Evolutionary conservation across 73 alveolate species (phyloP), one percentile per base, ranked within the genome.

Genomic region (Paramecium caudatum): DNA sequence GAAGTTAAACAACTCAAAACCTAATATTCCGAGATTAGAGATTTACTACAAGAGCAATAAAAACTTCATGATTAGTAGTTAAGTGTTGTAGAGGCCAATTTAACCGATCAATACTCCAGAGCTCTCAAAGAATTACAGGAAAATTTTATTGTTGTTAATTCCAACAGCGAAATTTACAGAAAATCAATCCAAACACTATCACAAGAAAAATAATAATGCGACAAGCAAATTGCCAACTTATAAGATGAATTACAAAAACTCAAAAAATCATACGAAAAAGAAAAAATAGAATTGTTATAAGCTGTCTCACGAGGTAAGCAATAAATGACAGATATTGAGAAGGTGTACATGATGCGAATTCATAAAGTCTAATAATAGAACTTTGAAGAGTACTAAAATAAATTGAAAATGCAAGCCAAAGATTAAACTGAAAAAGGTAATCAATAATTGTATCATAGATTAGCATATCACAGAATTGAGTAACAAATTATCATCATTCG

Each of bases 361-460:
- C 80, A 55, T 55, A 55, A 55, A 10, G 46, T 55, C 4, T 21
- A 55, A 55, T 55, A 55, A 9, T 55, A 15, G 30, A 23, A 55
- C 30, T 55, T 55, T 10, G 80, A 55, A 25, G 80, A 55, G 12
- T 55, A 55, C 45, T 55, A 55, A 55, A 23, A 16, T 7, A 55
- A 55, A 55, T 21, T 55, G 30, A 55, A 55, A 25, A 55, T 27
- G 16, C 30, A 55, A 10, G 80, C 80, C 3, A 55, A 55, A 5
- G 80, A 55, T 55, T 27, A 27, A 0, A 55, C 23, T 55, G 80
- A 55, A 55, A 55, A 55, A 55, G 80, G 80, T 55, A 23, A 19
- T 1, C 9, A 9, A 27, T 12, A 19, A 7, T 19, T 55, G 9
- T 13, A 13, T 3, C 16, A 46, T 55, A 55, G 80, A 55, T 23